These are phyloP conservation scores for Coemansia sp. DNA, from an alignment of 192 early-diverging fungal species.

Conservation along the genomic window DNA sequence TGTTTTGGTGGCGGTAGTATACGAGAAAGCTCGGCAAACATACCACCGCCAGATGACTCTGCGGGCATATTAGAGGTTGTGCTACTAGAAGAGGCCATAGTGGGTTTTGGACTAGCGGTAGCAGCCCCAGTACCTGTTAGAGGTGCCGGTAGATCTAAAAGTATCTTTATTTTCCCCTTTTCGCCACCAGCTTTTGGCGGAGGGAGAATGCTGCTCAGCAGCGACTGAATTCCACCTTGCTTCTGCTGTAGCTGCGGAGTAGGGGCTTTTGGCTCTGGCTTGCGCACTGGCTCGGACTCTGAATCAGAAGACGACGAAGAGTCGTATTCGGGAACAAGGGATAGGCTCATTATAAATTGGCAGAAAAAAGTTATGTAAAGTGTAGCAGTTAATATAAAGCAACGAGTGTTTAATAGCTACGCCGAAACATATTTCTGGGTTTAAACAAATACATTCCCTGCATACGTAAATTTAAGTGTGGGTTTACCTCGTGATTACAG, in stretches of 20 bases:
- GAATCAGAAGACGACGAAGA: conserved; percentile 30
- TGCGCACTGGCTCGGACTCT: conserved; percentile 11
- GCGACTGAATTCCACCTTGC: conserved; percentile 11
- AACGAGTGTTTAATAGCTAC: too few relatives aligned
- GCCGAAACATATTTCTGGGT: too few relatives aligned
- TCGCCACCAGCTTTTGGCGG: conserved; percentile 15
- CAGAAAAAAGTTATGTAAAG: too few relatives aligned
- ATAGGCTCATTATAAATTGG: conserved; percentile 18
- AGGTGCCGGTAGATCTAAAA: conserved; percentile 25
- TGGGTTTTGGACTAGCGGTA: too few relatives aligned
- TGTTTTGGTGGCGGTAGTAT: conserved; percentile 47
- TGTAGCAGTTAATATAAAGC: too few relatives aligned
- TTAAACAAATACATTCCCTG: too few relatives aligned
- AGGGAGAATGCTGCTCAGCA: conserved; percentile 34
- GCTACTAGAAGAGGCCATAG: neutral
- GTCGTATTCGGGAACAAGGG: conserved; percentile 37
- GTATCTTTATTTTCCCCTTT: conserved; percentile 21
- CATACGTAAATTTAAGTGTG: too few relatives aligned
- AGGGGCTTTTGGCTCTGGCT: neutral
- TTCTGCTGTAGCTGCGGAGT: neutral
- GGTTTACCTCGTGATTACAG: too few relatives aligned
- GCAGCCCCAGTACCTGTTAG: too few relatives aligned
- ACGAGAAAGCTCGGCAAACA: conserved; percentile 41
- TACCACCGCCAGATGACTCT: conserved; percentile 5
- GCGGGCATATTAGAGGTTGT: neutral